phyloP scores from a whole-genome alignment of 208 protist genomes.

The Phytomonas sp. region DNA sequence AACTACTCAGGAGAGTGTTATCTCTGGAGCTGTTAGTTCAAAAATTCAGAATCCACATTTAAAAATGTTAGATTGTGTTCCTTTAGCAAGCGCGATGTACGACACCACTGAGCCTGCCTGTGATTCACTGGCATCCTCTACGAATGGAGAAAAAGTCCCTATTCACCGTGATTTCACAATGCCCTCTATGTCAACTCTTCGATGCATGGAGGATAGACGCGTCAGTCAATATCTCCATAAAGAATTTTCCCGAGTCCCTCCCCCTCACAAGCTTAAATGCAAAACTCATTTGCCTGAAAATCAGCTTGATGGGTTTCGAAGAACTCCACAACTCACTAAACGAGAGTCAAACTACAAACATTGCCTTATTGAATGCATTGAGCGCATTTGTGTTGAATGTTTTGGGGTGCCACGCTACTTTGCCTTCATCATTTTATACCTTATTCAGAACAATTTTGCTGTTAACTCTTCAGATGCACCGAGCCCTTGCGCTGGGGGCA shows the following conservation, averaged over 20 bases:
- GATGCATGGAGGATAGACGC: slow-evolving; percentile 44
- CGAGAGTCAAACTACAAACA: slow-evolving; percentile 55
- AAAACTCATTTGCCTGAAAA: neutral
- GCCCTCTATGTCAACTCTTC: slow-evolving; percentile 44
- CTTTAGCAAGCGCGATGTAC: slow-evolving; percentile 29
- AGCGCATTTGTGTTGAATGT: slow-evolving; percentile 69
- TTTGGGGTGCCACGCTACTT: slow-evolving; percentile 84
- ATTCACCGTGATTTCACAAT: slow-evolving; percentile 14
- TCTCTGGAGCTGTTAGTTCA: slow-evolving; percentile 34
- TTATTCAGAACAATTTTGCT: slow-evolving; percentile 37
- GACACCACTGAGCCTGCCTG: slow-evolving; percentile 18
- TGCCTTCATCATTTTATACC: slow-evolving; percentile 51
- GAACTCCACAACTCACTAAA: slow-evolving; percentile 22
- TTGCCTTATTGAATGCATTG: slow-evolving; percentile 47
- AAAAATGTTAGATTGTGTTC: slow-evolving; percentile 46
- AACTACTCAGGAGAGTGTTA: slow-evolving; percentile 24
- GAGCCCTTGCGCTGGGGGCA: neutral
- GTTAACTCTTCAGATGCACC: neutral
- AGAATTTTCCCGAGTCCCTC: slow-evolving; percentile 58
- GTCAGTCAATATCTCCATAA: slow-evolving; percentile 52
- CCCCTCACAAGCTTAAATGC: slow-evolving; percentile 20
- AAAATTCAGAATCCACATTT: slow-evolving; percentile 67
- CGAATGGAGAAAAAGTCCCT: neutral
- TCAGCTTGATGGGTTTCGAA: neutral
- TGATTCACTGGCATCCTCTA: neutral